A percentile compares a stretch with the other conserved stretches of the same genome.
Evolutionary conservation across 208 protist genomes (phyloP).

Genomic region (Trypanosoma conorhini): DNA sequence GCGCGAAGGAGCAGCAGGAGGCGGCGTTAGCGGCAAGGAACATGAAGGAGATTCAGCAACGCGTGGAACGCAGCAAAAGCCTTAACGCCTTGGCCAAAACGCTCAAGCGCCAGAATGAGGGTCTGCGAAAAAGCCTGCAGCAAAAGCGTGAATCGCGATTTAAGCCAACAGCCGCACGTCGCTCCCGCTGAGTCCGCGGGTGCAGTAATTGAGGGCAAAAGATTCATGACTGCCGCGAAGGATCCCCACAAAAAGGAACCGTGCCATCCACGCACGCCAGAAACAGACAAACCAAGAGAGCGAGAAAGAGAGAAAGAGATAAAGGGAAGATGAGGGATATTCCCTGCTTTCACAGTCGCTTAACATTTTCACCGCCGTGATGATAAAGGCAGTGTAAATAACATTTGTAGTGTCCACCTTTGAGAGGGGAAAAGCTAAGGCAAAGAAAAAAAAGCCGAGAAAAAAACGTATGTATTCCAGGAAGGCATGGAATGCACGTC

Average conservation of each 20-base stretch:
- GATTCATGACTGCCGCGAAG: background rate
- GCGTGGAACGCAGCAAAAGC: slow-evolving; percentile 80
- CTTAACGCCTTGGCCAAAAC: slow-evolving; percentile 72
- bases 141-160: slow-evolving; percentile 75
- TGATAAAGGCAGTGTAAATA: slow-evolving; percentile 5
- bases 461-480: background rate
- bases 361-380: background rate
- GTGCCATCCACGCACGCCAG: background rate
- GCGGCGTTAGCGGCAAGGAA: slow-evolving; percentile 46
- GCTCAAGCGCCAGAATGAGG: slow-evolving; percentile 77
- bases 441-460: background rate
- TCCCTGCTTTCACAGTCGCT: background rate
- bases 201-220: background rate
- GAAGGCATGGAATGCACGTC: background rate
- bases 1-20: slow-evolving; percentile 43
- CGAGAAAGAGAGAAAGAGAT: background rate
- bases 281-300: background rate
- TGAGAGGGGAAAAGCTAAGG: slow-evolving; percentile 8
- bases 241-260: background rate
- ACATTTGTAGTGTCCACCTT: background rate
- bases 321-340: background rate
- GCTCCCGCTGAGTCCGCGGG: slow-evolving; percentile 37
- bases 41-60: slow-evolving; percentile 77
- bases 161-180: slow-evolving; percentile 58
- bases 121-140: slow-evolving; percentile 63